phyloP scores from a whole-genome alignment of 2,329 filamentous ascomycete genomes.

The Penicillium sp. region DNA sequence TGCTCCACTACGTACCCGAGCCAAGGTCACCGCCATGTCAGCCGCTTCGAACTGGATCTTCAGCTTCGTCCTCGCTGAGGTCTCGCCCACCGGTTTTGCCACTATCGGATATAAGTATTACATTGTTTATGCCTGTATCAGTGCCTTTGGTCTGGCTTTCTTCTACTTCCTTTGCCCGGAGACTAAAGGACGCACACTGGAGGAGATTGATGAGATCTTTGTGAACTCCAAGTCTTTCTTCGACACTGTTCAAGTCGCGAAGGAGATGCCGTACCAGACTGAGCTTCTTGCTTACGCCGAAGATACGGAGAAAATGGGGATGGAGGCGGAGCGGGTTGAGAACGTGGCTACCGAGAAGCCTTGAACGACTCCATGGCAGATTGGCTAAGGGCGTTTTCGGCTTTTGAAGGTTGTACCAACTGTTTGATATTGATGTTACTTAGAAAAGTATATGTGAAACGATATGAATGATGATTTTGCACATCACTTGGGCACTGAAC shows the following conservation, averaged over 20 bases:
- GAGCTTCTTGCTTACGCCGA: slow-evolving; percentile 8
- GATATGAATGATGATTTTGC: background rate
- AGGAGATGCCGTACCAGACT: slow-evolving; percentile 20
- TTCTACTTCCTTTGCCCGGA: slow-evolving; percentile 43
- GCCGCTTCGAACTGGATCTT: slow-evolving; percentile 48
- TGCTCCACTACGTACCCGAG: slow-evolving; percentile 41
- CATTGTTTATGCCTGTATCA: slow-evolving; percentile 47
- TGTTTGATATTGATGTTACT: background rate
- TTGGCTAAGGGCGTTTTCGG: background rate
- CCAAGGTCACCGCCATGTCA: slow-evolving; percentile 58
- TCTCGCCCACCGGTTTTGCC: slow-evolving; percentile 38
- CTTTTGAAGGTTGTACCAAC: background rate
- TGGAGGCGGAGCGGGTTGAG: background rate
- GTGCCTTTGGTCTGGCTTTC: slow-evolving; percentile 24
- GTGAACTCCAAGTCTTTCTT: slow-evolving; percentile 29
- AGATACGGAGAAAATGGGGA: background rate
- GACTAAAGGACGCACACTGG: slow-evolving; percentile 38
- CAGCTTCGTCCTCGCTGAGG: slow-evolving; percentile 38
- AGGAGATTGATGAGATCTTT: slow-evolving; percentile 42
- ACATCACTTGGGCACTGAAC: background rate
- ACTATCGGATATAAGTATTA: slow-evolving; percentile 52
- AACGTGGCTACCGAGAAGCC: background rate
- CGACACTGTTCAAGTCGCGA: slow-evolving; percentile 23
- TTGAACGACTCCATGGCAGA: background rate
- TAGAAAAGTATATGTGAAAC: background rate